These are phyloP conservation scores for Leccinum uliginosum DNA, from an alignment of 768 basidiomycete genomes.

Conservation along the genomic window DNA sequence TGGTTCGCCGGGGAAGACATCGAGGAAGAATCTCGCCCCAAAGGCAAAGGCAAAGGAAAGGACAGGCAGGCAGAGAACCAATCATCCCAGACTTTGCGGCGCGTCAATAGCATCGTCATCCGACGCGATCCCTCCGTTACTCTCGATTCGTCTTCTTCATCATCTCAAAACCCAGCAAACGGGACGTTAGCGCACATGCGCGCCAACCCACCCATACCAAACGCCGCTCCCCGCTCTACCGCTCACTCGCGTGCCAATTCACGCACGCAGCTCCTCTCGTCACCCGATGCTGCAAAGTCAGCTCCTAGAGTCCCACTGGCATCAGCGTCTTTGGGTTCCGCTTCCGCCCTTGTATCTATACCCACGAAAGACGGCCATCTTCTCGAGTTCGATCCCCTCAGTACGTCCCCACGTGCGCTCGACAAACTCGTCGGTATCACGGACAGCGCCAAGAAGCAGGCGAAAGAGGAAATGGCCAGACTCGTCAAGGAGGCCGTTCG, in stretches of 20 bases:
- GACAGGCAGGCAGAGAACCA: conserved; percentile 13
- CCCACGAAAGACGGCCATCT: conserved; percentile 76
- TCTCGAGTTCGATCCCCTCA: conserved; percentile 82
- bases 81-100: conserved; percentile 22
- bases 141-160: conserved; percentile 30
- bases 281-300: neutral
- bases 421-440: conserved; percentile 77
- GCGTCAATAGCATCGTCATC: conserved; percentile 60
- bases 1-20: conserved; percentile 46
- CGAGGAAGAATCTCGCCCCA: conserved; percentile 12
- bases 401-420: conserved; percentile 64
- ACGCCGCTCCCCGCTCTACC: neutral
- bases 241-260: conserved; percentile 42
- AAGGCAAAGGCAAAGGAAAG: conserved; percentile 24
- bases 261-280: conserved; percentile 18
- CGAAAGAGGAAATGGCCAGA: conserved; percentile 68
- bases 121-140: conserved; percentile 52
- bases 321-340: conserved; percentile 11
- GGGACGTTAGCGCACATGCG: conserved; percentile 17
- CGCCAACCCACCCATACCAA: neutral
- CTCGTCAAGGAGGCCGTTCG: conserved; percentile 69
- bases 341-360: conserved; percentile 68
- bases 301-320: neutral
- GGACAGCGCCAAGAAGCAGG: conserved; percentile 79
- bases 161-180: conserved; percentile 18